These are phyloP conservation scores for Blepharisma undulans DNA, from an alignment of 169 alveolate species.

Conservation along the genomic window DNA sequence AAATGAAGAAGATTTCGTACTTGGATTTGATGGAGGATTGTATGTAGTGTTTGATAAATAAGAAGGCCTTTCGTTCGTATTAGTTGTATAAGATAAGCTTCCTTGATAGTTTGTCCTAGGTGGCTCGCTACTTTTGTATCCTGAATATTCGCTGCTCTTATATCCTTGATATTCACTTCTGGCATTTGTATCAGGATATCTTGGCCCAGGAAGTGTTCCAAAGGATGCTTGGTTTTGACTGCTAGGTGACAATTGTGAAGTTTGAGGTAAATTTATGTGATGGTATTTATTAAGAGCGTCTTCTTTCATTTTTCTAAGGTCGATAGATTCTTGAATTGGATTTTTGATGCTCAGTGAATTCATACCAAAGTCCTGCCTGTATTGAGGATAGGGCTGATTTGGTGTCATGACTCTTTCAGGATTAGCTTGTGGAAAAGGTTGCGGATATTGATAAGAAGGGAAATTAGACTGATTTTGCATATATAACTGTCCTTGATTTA, in stretches of 20 bases:
- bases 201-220: neutral
- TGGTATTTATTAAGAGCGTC: neutral
- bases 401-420: neutral
- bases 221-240: neutral
- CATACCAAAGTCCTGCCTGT: neutral
- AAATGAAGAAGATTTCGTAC: neutral
- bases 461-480: neutral
- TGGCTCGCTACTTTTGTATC: neutral
- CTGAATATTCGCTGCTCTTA: neutral
- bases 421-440: neutral
- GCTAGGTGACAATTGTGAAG: neutral
- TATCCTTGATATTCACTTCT: neutral
- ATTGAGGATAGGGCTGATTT: neutral
- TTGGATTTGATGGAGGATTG: neutral
- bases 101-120: neutral
- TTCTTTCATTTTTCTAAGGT: neutral
- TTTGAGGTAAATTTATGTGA: neutral
- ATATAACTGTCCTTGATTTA: neutral
- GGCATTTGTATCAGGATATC: neutral
- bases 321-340: neutral
- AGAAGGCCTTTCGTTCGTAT: neutral
- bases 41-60: neutral
- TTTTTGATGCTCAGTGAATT: neutral
- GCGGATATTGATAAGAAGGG: neutral
- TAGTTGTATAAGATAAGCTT: neutral